Evolutionary conservation across 768 basidiomycete species (phyloP).

Genomic region (Calocera viscosa): DNA sequence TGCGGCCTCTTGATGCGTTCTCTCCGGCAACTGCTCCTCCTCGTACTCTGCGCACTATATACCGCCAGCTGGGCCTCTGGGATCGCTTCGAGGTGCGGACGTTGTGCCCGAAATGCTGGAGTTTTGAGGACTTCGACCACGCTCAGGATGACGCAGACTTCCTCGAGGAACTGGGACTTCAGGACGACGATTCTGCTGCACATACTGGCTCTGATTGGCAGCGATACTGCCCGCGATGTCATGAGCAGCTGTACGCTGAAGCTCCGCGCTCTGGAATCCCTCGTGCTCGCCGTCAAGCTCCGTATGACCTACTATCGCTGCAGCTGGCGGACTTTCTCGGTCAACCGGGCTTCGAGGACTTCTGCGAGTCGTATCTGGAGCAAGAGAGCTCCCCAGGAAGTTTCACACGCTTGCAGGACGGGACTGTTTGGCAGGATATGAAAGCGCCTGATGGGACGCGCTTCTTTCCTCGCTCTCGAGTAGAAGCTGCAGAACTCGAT

Average conservation of each 20-base stretch:
- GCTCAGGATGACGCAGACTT: background rate
- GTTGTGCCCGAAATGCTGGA: background rate
- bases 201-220: too few species aligned
- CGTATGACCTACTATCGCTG: background rate
- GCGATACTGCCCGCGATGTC: background rate
- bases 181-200: background rate
- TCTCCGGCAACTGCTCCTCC: background rate
- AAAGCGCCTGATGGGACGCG: background rate
- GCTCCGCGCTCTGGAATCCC: background rate
- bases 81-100: background rate
- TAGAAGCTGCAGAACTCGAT: background rate
- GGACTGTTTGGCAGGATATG: constrained; percentile 2
- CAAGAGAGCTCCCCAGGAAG: background rate
- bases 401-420: background rate
- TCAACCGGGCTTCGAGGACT: too few species aligned
- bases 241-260: background rate
- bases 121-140: background rate
- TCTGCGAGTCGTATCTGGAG: background rate
- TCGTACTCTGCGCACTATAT: background rate
- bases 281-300: background rate
- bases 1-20: background rate
- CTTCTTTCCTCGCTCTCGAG: background rate
- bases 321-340: background rate
- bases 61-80: background rate
- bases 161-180: background rate